phyloP scores from a whole-genome alignment of 768 basidiomycete genomes.

The Suillus subaureus region DNA sequence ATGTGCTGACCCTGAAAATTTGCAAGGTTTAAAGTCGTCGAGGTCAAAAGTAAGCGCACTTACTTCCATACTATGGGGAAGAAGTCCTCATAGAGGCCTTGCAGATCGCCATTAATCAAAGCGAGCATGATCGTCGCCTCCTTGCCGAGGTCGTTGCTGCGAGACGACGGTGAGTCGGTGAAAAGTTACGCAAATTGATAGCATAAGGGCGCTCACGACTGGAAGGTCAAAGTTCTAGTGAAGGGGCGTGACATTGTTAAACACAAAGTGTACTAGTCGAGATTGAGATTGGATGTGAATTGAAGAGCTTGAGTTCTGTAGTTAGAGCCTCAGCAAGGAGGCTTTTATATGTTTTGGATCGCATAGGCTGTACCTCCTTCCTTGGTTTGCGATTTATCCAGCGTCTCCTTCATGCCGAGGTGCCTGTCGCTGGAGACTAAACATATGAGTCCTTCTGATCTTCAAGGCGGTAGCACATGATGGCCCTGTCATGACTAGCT shows the following conservation, averaged over 20 bases:
- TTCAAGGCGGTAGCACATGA: not conserved
- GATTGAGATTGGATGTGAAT: not conserved
- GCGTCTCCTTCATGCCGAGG: not conserved
- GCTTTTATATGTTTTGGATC: not conserved
- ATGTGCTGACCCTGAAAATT: not conserved
- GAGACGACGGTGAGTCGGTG: not conserved
- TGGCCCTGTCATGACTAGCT: too few species aligned
- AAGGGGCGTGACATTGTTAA: not conserved
- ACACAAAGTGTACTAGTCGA: not conserved
- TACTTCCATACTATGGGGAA: slow-evolving; percentile 2
- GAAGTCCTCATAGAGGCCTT: not conserved
- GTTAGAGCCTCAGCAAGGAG: not conserved
- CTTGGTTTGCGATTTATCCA: not conserved
- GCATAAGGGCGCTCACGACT: not conserved
- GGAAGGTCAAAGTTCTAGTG: not conserved
- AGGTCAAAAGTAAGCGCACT: not conserved
- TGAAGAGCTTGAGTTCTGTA: not conserved
- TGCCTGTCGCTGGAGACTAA: not conserved
- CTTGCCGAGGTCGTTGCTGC: not conserved
- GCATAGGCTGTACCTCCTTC: not conserved
- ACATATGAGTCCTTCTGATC: not conserved
- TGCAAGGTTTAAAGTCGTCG: not conserved
- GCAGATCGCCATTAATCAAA: not conserved
- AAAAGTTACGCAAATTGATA: not conserved
- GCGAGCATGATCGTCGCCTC: not conserved